Conservation (phyloP, 106 monocot species). For the Agapanthus africanus region DNA sequence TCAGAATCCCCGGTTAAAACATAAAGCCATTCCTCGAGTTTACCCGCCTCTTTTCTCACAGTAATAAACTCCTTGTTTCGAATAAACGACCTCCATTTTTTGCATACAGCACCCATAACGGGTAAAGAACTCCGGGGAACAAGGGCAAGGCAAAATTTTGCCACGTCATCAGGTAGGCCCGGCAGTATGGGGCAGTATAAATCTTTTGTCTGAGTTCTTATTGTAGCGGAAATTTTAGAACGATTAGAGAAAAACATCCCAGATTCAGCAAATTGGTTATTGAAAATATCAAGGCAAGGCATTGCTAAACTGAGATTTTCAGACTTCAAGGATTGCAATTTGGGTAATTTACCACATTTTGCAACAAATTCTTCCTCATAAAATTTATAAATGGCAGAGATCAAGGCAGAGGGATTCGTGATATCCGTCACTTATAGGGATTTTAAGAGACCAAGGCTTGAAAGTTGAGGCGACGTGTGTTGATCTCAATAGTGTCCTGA, state of each 20-base stretch:
- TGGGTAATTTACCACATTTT: background rate
- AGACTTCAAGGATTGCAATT: background rate
- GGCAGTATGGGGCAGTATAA: conserved; percentile 51
- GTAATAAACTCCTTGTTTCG: conserved; percentile 64
- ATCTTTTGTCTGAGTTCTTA: conserved; percentile 16
- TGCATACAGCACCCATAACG: conserved; percentile 60
- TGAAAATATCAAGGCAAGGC: conserved; percentile 12
- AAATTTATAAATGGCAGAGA: conserved; percentile 25
- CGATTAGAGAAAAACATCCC: conserved; percentile 28
- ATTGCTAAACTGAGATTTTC: conserved; percentile 15
- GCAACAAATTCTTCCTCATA: background rate
- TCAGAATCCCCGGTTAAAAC: conserved; percentile 53
- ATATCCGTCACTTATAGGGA: conserved; percentile 64
- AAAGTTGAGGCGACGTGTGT: conserved; percentile 26
- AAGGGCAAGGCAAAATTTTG: conserved; percentile 76
- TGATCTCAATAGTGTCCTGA: conserved; percentile 16
- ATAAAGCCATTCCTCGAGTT: conserved; percentile 80
- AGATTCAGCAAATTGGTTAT: conserved; percentile 14
- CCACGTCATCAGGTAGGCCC: conserved; percentile 79
- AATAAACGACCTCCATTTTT: conserved; percentile 72
- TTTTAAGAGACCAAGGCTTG: conserved; percentile 58
- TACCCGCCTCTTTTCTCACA: conserved; percentile 63
- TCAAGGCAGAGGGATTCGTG: conserved; percentile 37
- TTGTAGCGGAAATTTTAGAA: conserved; percentile 13
- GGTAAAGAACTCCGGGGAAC: conserved; percentile 55